These are phyloP conservation scores for Penicillium sp. DNA, from an alignment of 2,329 filamentous ascomycete species.

Conservation along the genomic window DNA sequence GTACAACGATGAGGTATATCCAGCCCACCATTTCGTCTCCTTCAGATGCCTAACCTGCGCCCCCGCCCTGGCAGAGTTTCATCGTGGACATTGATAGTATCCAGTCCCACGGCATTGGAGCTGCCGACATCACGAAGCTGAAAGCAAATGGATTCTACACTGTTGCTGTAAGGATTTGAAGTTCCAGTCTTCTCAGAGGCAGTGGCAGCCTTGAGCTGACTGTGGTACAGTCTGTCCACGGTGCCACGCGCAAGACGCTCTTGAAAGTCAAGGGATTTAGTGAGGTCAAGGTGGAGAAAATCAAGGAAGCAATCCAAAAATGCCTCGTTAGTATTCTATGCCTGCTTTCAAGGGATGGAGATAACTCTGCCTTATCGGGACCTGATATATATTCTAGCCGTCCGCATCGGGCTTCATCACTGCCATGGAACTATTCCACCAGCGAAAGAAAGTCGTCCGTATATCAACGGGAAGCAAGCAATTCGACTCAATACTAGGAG, in stretches of 20 bases:
- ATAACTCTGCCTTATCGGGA: no score
- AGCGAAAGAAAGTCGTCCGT: constrained; percentile 61
- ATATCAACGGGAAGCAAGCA: constrained; percentile 70
- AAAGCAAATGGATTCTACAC: constrained; percentile 63
- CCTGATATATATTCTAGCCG: no score
- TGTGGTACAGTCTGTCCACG: constrained; percentile 55
- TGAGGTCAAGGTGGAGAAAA: constrained; percentile 67
- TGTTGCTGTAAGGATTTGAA: constrained; percentile 52
- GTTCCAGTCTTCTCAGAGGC: background rate
- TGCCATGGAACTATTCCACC: constrained; percentile 61
- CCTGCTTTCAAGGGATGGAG: no score
- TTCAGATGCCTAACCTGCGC: background rate
- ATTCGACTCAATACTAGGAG: constrained; percentile 62
- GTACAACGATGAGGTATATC: constrained; percentile 49
- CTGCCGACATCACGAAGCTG: constrained; percentile 63
- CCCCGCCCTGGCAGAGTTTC: constrained; percentile 43
- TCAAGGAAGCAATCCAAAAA: constrained; percentile 65
- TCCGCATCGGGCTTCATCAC: constrained; percentile 62
- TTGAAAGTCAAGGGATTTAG: constrained; percentile 68
- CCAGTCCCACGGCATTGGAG: constrained; percentile 64
- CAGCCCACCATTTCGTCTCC: background rate
- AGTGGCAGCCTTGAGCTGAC: background rate
- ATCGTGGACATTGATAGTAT: constrained; percentile 67
- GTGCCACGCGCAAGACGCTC: constrained; percentile 58
- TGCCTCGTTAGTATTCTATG: constrained; percentile 47